Evolutionary conservation across 306 rosid genomes (phyloP), one percentile per base, ranked within the genome.

Genomic region (Chamaecrista fasciculata): DNA sequence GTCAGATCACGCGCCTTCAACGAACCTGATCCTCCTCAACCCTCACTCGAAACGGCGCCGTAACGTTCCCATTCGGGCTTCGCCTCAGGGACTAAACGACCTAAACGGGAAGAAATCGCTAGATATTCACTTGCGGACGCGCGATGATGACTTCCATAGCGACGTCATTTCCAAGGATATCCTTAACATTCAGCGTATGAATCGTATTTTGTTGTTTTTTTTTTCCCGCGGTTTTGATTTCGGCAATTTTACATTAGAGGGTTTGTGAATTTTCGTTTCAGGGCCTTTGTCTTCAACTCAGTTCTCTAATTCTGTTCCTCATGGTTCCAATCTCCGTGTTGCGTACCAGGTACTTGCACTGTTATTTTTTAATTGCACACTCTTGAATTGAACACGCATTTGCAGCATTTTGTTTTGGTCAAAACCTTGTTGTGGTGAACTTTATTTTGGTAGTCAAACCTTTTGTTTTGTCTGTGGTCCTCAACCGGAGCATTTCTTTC

Each of bases 231-330:
- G 2, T 46, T 26, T 50, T 24, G 29, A 25, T 47, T 37, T 25
- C 43, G 1, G 55, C 48, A 14, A 12, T 43, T 43, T 12, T 0
- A 43, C 1, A 6, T 0, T 43, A 14, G 14, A 11, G 31, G 16
- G 31, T 71, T 44, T 8, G 3, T 40, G 6, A 14, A 63, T 43
- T 53, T 23, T n/a, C 33, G 29, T 55, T 69, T 67, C 78, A 89
- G 98, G 86, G 50, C 95, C 98, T 73, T 72, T 92, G 42, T 76
- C 94, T 5, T 85, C 95, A 43, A 71, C 75, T 57, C 82, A 81
- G 11, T 34, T 79, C 49, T 72, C 89, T 60, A 29, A 19, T 68
- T 62, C 89, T 9, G 84, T 79, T n/a, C 50, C 92, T 9, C 86
- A 84, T 58, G 83, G 85, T 53, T 72, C 96, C 11, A 85, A 79